Percentiles rank a stretch among this genome's conserved stretches.
Conservation (phyloP, 106 monocot genomes). For the Xerophyta viscosa region DNA sequence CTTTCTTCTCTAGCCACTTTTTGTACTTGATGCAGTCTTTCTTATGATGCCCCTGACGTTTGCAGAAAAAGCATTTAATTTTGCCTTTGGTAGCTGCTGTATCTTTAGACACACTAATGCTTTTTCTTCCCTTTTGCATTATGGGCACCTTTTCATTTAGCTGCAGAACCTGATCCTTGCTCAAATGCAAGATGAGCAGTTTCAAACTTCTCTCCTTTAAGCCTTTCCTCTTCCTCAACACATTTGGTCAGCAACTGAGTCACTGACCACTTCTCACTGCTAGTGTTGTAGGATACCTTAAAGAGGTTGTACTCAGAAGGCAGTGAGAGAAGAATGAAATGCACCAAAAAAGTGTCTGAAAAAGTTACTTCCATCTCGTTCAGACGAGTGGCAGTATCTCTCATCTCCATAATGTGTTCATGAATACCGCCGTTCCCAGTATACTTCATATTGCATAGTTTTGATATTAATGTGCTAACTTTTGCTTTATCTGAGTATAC, state of each 20-base stretch:
- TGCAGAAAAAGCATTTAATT: slow-evolving; percentile 10
- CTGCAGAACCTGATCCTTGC: too few species aligned
- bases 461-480: slow-evolving; percentile 5
- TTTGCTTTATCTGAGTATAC: slow-evolving; percentile 1
- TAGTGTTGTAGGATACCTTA: slow-evolving; percentile 15
- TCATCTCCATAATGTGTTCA: slow-evolving; percentile 13
- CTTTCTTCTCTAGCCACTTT: slow-evolving; percentile 16
- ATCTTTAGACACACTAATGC: neutral
- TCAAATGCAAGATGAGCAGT: slow-evolving; percentile 2
- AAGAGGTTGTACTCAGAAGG: slow-evolving; percentile 7
- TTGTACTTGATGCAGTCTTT: slow-evolving; percentile 6
- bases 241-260: slow-evolving; percentile 13
- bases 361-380: neutral
- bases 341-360: slow-evolving; percentile 10
- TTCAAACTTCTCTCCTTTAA: neutral
- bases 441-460: neutral
- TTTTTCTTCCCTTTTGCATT: neutral
- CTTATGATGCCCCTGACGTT: neutral
- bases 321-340: slow-evolving; percentile 6
- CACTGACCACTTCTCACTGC: slow-evolving; percentile 3
- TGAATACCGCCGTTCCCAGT: neutral
- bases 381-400: neutral
- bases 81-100: neutral
- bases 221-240: slow-evolving; percentile 13
- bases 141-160: neutral